Percentiles rank a stretch among this genome's conserved stretches.
phyloP scores from a whole-genome alignment of 257 asterid genomes.

The Vinca minor region DNA sequence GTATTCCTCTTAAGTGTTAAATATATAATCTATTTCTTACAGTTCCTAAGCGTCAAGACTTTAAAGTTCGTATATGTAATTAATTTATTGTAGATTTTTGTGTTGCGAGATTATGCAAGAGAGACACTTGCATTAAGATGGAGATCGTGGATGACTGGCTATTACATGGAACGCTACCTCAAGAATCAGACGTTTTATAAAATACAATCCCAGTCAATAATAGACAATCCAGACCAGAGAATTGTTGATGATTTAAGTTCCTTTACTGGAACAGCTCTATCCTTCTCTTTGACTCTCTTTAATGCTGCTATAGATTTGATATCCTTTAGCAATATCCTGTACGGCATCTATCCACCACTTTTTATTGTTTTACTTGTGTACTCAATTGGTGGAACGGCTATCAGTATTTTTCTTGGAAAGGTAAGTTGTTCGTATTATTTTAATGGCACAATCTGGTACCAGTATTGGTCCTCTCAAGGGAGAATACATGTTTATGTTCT shows the following conservation, averaged over 20 bases:
- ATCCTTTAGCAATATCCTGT: slow-evolving; percentile 84
- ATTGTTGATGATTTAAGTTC: slow-evolving; percentile 90
- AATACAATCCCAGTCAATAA: slow-evolving; percentile 76
- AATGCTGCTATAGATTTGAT: slow-evolving; percentile 81
- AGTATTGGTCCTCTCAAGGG: neutral
- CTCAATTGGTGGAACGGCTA: slow-evolving; percentile 84
- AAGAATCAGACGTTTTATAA: slow-evolving; percentile 67
- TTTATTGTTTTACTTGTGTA: slow-evolving; percentile 69
- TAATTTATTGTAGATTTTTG: slow-evolving; percentile 56
- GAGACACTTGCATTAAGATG: slow-evolving; percentile 88
- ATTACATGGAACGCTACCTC: slow-evolving; percentile 83
- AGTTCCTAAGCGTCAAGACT: slow-evolving; percentile 1
- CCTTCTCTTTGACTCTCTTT: slow-evolving; percentile 74
- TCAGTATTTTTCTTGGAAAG: slow-evolving; percentile 82
- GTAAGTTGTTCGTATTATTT: slow-evolving; percentile 29
- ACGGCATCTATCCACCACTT: slow-evolving; percentile 87
- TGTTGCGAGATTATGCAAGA: slow-evolving; percentile 84
- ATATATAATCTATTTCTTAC: neutral
- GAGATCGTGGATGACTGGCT: slow-evolving; percentile 93
- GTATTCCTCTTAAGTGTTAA: slow-evolving; percentile 28
- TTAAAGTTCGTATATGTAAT: neutral
- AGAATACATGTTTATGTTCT: slow-evolving; percentile 5
- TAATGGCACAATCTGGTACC: neutral
- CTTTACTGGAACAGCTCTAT: slow-evolving; percentile 83
- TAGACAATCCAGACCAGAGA: slow-evolving; percentile 94